These are phyloP conservation scores for Diaporthe vaccinii DNA, from an alignment of 2,329 filamentous ascomycete species.

Conservation along the genomic window DNA sequence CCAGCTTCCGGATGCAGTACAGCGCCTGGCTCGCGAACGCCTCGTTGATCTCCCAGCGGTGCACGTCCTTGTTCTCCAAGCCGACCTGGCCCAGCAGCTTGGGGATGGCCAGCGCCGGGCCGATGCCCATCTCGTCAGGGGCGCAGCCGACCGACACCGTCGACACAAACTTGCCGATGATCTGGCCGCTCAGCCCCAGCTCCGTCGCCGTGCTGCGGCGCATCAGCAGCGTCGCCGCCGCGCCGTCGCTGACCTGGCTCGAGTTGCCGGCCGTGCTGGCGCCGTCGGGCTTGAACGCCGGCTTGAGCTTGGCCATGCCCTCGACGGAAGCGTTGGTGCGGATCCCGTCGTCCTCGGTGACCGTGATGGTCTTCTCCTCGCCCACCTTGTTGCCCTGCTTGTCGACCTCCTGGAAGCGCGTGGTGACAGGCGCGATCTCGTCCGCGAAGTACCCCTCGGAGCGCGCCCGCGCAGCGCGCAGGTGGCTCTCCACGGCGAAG, in stretches of 20 bases:
- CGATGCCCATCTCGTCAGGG: conserved; percentile 95
- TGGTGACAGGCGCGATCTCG: conserved; percentile 86
- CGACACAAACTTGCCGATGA: conserved; percentile 87
- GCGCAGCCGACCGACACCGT: conserved; percentile 82
- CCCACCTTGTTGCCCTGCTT: conserved; percentile 70
- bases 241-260: conserved; percentile 89
- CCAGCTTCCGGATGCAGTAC: conserved; percentile 79
- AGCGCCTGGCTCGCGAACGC: conserved; percentile 76
- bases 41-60: conserved; percentile 96
- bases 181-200: conserved; percentile 76
- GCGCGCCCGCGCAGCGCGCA: conserved; percentile 79
- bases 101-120: conserved; percentile 88
- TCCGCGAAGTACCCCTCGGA: conserved; percentile 77
- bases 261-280: conserved; percentile 88
- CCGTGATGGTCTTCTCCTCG: conserved; percentile 72
- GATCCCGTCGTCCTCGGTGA: conserved; percentile 87
- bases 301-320: conserved; percentile 83
- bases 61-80: conserved; percentile 76
- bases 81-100: conserved; percentile 80
- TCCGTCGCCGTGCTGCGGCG: conserved; percentile 81
- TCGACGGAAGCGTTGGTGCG: conserved; percentile 76
- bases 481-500: conserved; percentile 82
- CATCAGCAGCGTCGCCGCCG: conserved; percentile 87
- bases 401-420: conserved; percentile 74
- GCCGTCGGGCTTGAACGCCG: conserved; percentile 83